Evolutionary conservation across 1,284 basidiomycete species (phyloP).

Genomic region (Chiua sp.): DNA sequence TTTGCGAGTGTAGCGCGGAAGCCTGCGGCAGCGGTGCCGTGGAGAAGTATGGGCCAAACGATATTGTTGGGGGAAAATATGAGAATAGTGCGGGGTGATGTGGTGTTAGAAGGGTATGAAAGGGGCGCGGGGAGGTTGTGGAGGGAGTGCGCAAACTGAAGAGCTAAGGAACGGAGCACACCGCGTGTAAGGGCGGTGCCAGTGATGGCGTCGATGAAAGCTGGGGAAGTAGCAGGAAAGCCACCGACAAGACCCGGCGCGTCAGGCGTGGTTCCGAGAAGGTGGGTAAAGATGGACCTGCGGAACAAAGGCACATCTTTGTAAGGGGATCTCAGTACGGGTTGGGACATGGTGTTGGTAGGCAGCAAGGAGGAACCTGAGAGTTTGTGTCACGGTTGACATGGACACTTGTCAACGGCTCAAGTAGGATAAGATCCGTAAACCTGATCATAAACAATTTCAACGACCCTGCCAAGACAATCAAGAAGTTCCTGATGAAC

Average conservation of each 20-base stretch:
- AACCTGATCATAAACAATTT: too few species aligned
- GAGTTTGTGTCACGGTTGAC: background rate
- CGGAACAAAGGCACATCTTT: constrained; percentile 33
- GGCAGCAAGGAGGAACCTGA: background rate
- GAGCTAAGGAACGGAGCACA: constrained; percentile 47
- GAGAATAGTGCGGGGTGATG: constrained; percentile 42
- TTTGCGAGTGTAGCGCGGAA: constrained; percentile 54
- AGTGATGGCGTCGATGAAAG: constrained; percentile 71
- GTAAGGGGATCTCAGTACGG: constrained; percentile 34
- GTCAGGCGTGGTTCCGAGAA: constrained; percentile 43
- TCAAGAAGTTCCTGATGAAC: too few species aligned
- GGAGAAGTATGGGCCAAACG: constrained; percentile 64
- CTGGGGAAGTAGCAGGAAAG: constrained; percentile 49
- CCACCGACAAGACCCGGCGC: constrained; percentile 44
- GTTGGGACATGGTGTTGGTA: background rate
- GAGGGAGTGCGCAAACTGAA: constrained; percentile 58
- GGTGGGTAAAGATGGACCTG: constrained; percentile 58
- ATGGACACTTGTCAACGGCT: too few species aligned
- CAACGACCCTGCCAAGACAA: too few species aligned
- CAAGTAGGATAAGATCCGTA: too few species aligned
- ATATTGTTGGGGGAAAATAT: constrained; percentile 68
- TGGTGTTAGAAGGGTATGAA: constrained; percentile 41
- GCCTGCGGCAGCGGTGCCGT: constrained; percentile 61
- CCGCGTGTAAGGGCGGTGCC: constrained; percentile 61
- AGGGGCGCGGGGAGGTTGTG: constrained; percentile 36